Evolutionary conservation across 495 filamentous ascomycete species (phyloP).

Genomic region (Daldinia loculata): DNA sequence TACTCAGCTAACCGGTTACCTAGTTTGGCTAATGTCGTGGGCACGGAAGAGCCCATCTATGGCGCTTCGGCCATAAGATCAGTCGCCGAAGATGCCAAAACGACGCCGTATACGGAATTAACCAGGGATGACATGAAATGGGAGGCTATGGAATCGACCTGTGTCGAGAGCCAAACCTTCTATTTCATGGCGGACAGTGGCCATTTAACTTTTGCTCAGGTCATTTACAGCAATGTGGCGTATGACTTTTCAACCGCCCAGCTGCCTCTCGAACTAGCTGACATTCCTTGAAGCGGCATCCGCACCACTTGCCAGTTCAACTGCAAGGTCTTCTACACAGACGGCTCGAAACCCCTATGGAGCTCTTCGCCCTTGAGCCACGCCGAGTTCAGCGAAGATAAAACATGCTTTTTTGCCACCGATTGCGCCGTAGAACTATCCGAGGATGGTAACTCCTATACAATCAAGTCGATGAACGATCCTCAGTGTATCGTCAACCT

Average conservation of each 20-base stretch:
- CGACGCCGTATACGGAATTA: constrained; percentile 81
- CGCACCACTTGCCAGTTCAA: constrained; percentile 91
- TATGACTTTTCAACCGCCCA: constrained; percentile 58
- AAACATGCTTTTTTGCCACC: constrained; percentile 82
- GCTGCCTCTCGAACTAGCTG: constrained; percentile 38
- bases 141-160: constrained; percentile 80
- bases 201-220: constrained; percentile 78
- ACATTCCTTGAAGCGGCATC: constrained; percentile 71
- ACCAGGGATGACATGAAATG: constrained; percentile 82
- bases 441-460: constrained; percentile 81
- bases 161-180: constrained; percentile 96
- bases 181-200: constrained; percentile 86
- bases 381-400: constrained; percentile 83
- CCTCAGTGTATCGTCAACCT: constrained; percentile 80
- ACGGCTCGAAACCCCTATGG: constrained; percentile 76
- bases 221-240: constrained; percentile 98
- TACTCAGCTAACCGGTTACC: constrained; percentile 33
- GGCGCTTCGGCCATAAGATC: constrained; percentile 87
- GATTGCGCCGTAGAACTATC: constrained; percentile 83
- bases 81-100: constrained; percentile 80
- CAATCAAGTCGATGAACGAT: constrained; percentile 85
- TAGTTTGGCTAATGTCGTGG: constrained; percentile 89
- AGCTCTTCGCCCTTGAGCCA: constrained; percentile 77
- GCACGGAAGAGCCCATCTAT: constrained; percentile 96
- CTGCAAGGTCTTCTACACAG: constrained; percentile 84